Conservation (phyloP, 2,329 filamentous ascomycete genomes). For the Colletotrichum truncatum region DNA sequence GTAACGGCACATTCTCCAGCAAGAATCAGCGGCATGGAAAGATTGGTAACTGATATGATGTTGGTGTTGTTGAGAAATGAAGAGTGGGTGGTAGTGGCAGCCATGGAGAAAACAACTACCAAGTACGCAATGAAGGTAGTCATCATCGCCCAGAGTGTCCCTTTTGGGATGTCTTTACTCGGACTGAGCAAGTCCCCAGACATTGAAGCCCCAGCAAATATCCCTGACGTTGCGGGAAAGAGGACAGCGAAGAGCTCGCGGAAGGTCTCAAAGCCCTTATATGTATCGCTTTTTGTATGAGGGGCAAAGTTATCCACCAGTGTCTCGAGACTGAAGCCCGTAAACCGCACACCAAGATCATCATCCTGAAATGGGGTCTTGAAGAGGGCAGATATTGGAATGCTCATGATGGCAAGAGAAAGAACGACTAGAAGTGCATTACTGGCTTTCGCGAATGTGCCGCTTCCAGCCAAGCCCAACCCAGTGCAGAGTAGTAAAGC, state of each 20-base stretch:
- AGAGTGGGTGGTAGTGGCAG: constrained; percentile 76
- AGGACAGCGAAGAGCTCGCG: constrained; percentile 87
- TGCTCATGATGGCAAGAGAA: constrained; percentile 79
- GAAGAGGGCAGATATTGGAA: constrained; percentile 80
- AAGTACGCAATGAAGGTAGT: constrained; percentile 82
- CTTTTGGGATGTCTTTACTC: constrained; percentile 84
- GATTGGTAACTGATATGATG: constrained; percentile 81
- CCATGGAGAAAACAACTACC: constrained; percentile 81
- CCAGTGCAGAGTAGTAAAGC: constrained; percentile 77
- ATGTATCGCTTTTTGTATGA: constrained; percentile 69
- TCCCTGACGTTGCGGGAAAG: constrained; percentile 73
- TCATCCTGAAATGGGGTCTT: constrained; percentile 73
- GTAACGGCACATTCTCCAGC: constrained; percentile 85
- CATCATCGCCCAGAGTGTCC: constrained; percentile 81
- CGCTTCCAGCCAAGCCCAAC: constrained; percentile 82
- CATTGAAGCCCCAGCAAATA: constrained; percentile 84
- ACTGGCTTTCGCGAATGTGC: constrained; percentile 82
- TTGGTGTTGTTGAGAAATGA: constrained; percentile 81
- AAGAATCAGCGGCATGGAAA: constrained; percentile 78
- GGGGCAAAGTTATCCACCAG: constrained; percentile 80
- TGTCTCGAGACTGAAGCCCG: constrained; percentile 77
- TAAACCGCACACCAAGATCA: constrained; percentile 75
- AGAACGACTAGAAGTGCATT: constrained; percentile 79
- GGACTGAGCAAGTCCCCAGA: constrained; percentile 86
- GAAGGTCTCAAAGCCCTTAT: constrained; percentile 74